phyloP scores from a whole-genome alignment of 805 yeast species.

The Saccharomycopsis sp. region DNA sequence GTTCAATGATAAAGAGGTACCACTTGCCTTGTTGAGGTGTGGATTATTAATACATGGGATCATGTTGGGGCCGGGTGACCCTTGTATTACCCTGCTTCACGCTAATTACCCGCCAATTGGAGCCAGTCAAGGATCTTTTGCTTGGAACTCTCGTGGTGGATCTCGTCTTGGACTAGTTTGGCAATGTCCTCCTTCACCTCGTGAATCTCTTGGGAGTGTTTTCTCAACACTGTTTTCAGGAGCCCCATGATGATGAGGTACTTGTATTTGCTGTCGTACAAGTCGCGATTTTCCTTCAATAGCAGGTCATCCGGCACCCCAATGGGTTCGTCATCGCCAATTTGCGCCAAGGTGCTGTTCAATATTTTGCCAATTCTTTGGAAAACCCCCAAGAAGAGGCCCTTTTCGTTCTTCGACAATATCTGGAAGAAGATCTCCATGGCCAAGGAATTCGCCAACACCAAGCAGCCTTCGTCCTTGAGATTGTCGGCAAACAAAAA shows the following conservation, averaged over 20 bases:
- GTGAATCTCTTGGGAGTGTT: constrained; percentile 36
- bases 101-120: no score
- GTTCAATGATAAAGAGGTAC: no score
- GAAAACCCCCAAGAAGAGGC: not conserved
- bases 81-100: not conserved
- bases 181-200: constrained; percentile 27
- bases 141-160: constrained; percentile 29
- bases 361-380: no score
- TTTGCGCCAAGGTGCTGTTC: not conserved
- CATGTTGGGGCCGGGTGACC: constrained; percentile 5
- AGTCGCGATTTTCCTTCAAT: constrained; percentile 16
- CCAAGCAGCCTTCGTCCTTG: not conserved
- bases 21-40: no score
- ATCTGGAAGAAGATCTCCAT: constrained; percentile 7
- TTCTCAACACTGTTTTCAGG: constrained; percentile 33
- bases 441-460: constrained; percentile 12
- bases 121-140: constrained; percentile 28
- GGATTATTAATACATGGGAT: no score
- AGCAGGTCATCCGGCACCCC: not conserved
- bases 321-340: not conserved
- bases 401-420: not conserved
- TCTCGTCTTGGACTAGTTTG: constrained; percentile 28
- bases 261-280: constrained; percentile 34
- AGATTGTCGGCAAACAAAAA: constrained; percentile 29
- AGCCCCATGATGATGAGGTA: constrained; percentile 32